phyloP scores from a whole-genome alignment of 441 rosid genomes.

The Breynia disticha region DNA sequence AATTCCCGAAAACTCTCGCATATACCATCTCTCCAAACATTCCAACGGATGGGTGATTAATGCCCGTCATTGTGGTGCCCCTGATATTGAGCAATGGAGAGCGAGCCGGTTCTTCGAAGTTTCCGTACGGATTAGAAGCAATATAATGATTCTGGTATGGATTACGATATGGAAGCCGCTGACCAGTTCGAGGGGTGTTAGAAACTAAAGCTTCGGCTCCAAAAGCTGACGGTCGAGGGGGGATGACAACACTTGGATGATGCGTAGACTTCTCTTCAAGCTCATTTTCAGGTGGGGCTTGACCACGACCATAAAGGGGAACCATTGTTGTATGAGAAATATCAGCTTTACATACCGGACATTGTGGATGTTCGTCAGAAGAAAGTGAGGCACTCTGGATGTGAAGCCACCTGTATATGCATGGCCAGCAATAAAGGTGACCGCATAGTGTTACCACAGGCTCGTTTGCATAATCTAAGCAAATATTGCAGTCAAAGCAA shows the following conservation, averaged over 20 bases:
- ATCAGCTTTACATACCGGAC: slow-evolving; percentile 79
- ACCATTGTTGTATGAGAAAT: slow-evolving; percentile 71
- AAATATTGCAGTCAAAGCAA: slow-evolving; percentile 80
- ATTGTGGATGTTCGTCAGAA: slow-evolving; percentile 53
- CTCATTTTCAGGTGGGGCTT: slow-evolving; percentile 27
- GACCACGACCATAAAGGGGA: slow-evolving; percentile 83
- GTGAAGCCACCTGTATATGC: slow-evolving; percentile 85
- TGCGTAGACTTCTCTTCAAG: slow-evolving; percentile 25
- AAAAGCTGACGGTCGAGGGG: slow-evolving; percentile 59
- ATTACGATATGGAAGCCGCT: slow-evolving; percentile 43
- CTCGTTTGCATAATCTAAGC: slow-evolving; percentile 60
- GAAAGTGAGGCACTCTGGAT: slow-evolving; percentile 60
- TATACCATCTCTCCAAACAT: slow-evolving; percentile 77
- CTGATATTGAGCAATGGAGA: slow-evolving; percentile 33
- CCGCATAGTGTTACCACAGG: slow-evolving; percentile 88
- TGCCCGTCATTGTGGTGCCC: slow-evolving; percentile 31
- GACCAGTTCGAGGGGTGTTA: slow-evolving; percentile 17
- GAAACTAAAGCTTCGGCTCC: slow-evolving; percentile 25
- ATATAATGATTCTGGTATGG: slow-evolving; percentile 40
- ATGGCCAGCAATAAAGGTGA: slow-evolving; percentile 93
- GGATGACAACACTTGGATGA: slow-evolving; percentile 32
- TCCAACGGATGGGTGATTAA: slow-evolving; percentile 45
- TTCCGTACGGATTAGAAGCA: slow-evolving; percentile 21
- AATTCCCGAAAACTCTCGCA: slow-evolving; percentile 50
- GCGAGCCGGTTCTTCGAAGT: slow-evolving; percentile 26